Conservation (phyloP, 345 rosid species). For the Geranium brycei region DNA sequence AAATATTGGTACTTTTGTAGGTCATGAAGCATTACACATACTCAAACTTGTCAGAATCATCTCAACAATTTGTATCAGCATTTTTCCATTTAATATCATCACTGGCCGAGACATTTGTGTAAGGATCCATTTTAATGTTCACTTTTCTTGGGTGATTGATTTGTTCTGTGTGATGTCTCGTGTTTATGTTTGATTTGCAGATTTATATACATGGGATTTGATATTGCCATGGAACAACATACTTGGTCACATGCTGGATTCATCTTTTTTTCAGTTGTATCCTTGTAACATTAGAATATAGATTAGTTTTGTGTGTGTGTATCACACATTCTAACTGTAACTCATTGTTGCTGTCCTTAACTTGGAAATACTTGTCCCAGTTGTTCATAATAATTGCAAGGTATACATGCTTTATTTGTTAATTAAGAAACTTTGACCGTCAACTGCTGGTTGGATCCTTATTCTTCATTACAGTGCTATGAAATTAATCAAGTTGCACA, state of each 20-base stretch:
- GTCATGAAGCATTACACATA: conserved; percentile 94
- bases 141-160: conserved; percentile 2
- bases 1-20: conserved; percentile 20
- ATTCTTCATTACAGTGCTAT: neutral
- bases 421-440: neutral
- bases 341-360: conserved; percentile 25
- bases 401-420: conserved; percentile 23
- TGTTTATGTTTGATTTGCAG: conserved; percentile 34
- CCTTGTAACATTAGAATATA: conserved; percentile 26
- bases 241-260: conserved; percentile 98
- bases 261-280: conserved; percentile 93
- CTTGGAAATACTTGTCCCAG: conserved; percentile 31
- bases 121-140: conserved; percentile 9
- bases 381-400: conserved; percentile 80
- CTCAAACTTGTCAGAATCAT: conserved; percentile 85
- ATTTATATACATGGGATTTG: conserved; percentile 98
- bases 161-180: neutral
- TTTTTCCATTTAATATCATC: conserved; percentile 96
- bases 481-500: conserved; percentile 16
- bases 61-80: conserved; percentile 83
- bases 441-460: neutral
- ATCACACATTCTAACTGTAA: neutral
- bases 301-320: neutral
- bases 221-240: conserved; percentile 95
- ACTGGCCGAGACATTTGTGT: conserved; percentile 93